Percentiles rank a stretch among this genome's conserved stretches.
These are phyloP conservation scores for Parmales sp. DNA, from an alignment of 108 stramenopile species.

Conservation along the genomic window DNA sequence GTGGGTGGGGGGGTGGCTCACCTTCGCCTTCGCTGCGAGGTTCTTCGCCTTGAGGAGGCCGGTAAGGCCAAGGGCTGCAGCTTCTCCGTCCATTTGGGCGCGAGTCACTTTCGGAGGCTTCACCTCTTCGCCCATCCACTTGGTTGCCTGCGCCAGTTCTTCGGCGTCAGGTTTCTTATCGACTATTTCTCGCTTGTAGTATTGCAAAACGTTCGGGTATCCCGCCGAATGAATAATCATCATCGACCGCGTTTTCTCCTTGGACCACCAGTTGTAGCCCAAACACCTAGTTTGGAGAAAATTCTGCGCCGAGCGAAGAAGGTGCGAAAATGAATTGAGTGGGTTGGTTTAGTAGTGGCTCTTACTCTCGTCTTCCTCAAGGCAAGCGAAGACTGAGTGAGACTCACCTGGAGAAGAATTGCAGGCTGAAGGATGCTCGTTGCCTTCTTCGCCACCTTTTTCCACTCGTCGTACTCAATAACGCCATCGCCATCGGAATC, in stretches of 20 bases:
- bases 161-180: conserved; percentile 5
- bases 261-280: background rate
- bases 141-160: background rate
- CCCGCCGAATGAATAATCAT: background rate
- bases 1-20: too few relatives aligned
- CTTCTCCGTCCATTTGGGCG: background rate
- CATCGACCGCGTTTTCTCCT: background rate
- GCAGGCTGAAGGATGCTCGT: background rate
- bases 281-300: background rate
- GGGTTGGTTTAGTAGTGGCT: too few relatives aligned
- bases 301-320: too few relatives aligned
- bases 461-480: conserved; percentile 10
- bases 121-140: conserved; percentile 7
- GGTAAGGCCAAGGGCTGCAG: background rate
- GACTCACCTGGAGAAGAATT: background rate
- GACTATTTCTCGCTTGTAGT: background rate
- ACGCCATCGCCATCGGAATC: conserved; percentile 3
- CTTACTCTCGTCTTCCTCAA: too few relatives aligned
- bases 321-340: too few relatives aligned
- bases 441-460: background rate
- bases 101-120: background rate
- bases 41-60: conserved; percentile 1
- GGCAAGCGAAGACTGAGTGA: too few relatives aligned
- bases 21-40: conserved; percentile 5
- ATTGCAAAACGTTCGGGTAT: conserved; percentile 9